Percentiles rank a stretch among this genome's conserved stretches.
These are phyloP conservation scores for Epicoccum nigrum DNA, from an alignment of 2,329 filamentous ascomycete species.

Conservation along the genomic window DNA sequence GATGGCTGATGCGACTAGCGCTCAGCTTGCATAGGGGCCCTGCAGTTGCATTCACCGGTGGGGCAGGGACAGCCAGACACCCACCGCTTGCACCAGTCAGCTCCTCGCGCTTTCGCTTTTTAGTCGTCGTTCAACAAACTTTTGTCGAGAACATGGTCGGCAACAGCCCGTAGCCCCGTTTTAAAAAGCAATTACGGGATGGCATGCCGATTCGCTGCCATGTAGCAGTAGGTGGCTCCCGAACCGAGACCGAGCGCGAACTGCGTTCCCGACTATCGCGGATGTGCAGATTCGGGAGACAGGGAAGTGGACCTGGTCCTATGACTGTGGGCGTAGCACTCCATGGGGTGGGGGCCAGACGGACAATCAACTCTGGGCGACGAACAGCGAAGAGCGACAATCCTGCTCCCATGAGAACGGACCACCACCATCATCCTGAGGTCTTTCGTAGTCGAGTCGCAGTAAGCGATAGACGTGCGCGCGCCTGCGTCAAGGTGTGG, in stretches of 20 bases:
- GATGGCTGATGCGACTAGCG: slow-evolving; percentile 2
- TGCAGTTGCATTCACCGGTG: slow-evolving; percentile 40
- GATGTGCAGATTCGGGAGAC: slow-evolving; percentile 18
- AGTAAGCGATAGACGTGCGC: slow-evolving; percentile 27
- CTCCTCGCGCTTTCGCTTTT: slow-evolving; percentile 35
- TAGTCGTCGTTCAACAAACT: slow-evolving; percentile 11
- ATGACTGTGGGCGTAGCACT: slow-evolving; percentile 20
- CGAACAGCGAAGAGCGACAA: slow-evolving; percentile 20
- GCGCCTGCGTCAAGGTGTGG: slow-evolving; percentile 33
- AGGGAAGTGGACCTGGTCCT: slow-evolving; percentile 20
- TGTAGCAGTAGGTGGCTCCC: slow-evolving; percentile 22
- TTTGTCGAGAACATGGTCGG: slow-evolving; percentile 30
- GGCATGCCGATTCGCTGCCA: slow-evolving; percentile 33
- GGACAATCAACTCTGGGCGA: not conserved
- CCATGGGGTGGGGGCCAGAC: slow-evolving; percentile 30
- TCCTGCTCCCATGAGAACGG: slow-evolving; percentile 14
- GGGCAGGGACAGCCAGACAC: slow-evolving; percentile 31
- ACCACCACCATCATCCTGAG: slow-evolving; percentile 17
- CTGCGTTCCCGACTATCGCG: slow-evolving; percentile 23
- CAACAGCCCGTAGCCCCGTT: slow-evolving; percentile 27
- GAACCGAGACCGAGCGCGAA: slow-evolving; percentile 20
- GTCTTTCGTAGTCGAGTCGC: slow-evolving; percentile 20
- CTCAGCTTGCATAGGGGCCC: slow-evolving; percentile 11
- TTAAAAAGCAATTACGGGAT: slow-evolving; percentile 34
- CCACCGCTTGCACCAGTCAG: slow-evolving; percentile 31